Evolutionary conservation across 345 rosid species (phyloP).

Genomic region (Pelargonium nanum): DNA sequence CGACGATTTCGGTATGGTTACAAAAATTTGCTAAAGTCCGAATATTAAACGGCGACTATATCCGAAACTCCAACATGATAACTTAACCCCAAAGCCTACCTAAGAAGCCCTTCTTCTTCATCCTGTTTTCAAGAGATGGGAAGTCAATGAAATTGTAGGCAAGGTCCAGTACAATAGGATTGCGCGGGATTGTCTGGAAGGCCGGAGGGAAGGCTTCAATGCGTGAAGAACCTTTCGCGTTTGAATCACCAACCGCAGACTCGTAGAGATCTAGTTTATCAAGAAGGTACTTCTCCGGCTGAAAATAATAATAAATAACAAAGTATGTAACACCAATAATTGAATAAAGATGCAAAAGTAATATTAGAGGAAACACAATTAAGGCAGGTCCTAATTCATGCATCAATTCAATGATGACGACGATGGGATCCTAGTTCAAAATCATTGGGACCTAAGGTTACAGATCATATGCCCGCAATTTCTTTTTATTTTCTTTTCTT

Average conservation of each 20-base stretch:
- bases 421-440: no score
- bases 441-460: no score
- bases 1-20: neutral
- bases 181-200: constrained; percentile 53
- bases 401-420: neutral
- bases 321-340: neutral
- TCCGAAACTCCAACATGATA: neutral
- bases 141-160: constrained; percentile 57
- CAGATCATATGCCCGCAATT: neutral
- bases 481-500: neutral
- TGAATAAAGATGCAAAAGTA: neutral
- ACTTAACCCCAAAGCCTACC: constrained; percentile 62
- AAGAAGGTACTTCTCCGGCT: constrained; percentile 65
- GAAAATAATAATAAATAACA: constrained; percentile 7
- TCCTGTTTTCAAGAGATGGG: constrained; percentile 75
- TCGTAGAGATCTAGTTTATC: constrained; percentile 79
- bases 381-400: neutral
- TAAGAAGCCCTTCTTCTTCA: constrained; percentile 74
- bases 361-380: neutral
- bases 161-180: constrained; percentile 81
- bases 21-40: neutral
- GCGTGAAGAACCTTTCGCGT: constrained; percentile 41
- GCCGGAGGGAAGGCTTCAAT: constrained; percentile 89
- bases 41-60: neutral
- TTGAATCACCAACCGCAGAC: constrained; percentile 63